Base-by-base conservation (phyloP, 2,329 filamentous ascomycete species). In the Epichloe typhina region DNA sequence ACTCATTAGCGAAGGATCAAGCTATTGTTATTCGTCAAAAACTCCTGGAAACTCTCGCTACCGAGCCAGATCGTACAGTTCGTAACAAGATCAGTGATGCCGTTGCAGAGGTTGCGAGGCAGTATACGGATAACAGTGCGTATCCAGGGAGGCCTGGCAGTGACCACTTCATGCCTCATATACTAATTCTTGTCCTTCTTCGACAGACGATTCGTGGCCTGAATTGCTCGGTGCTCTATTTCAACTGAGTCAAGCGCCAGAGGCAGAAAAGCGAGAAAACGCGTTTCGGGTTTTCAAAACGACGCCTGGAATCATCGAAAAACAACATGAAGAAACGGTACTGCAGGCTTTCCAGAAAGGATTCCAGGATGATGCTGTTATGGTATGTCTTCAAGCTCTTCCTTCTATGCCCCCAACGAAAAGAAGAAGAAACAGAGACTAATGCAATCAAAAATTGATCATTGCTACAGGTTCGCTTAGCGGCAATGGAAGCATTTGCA, bases 81-180 rank as follows among this genome's bases (percentile, higher is more conserved):
- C 79, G 93, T 61, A 93, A 95, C 72, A 98, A 98, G 70, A 86
- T 97, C 64, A 93, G 90, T 60, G 93, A 98, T 69, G 89, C 91
- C n/a, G 86, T 97, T 55, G 93, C 93, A 23, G 93, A 98, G 69
- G 77, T 98, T 54, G 93, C 91, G 43, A 82, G 93, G 62, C 89
- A 98, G 71, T 96, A 96, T 69, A 86, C 87, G 43, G 93, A 97
- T 61, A 88, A 86, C 62, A 84, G 88, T 95, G 76, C 66, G 83
- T 72, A 37, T 35, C 15, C 36, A 7, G 17, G 12, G 17, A 36
- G 13, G 13, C 9, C n/a, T 23, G 31, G 5, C 31, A 23, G 31
- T 26, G 9, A 23, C 35, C 23, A 17, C 17, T 21, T 17, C 17
- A 15, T n/a, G 1, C 2, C 31, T 33, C 13, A 13, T 31, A 2